These are phyloP conservation scores for Xylaria hypoxylon DNA, from an alignment of 2,329 filamentous ascomycete genomes.

Conservation along the genomic window DNA sequence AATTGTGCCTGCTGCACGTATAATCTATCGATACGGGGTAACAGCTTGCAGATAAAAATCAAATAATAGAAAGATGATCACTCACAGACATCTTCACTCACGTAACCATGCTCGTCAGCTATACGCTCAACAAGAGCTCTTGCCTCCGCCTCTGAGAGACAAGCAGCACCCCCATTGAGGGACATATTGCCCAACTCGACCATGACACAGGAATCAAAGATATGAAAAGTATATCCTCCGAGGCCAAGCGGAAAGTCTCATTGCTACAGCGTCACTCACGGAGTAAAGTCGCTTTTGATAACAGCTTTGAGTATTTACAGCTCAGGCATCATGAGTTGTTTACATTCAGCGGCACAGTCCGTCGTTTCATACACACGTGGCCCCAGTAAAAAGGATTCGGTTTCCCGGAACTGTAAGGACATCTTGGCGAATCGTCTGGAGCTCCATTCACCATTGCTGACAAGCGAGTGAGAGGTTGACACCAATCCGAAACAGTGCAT, in stretches of 20 bases:
- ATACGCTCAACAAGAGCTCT: conserved; percentile 14
- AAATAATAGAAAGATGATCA: background rate
- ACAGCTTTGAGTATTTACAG: background rate
- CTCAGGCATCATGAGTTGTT: conserved; percentile 1
- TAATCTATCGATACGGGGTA: background rate
- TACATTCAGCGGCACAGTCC: background rate
- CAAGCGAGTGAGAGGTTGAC: conserved; percentile 3
- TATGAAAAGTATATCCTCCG: background rate
- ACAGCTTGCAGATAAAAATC: background rate
- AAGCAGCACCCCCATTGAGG: background rate
- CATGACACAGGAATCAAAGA: background rate
- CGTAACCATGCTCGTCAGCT: conserved; percentile 15
- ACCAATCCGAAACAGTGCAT: conserved; percentile 18
- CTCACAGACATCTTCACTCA: conserved; percentile 21
- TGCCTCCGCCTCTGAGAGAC: conserved; percentile 2
- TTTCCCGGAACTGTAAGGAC: conserved; percentile 1
- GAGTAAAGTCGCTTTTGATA: background rate
- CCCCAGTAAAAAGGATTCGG: conserved; percentile 11
- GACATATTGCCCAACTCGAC: conserved; percentile 16
- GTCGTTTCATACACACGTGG: conserved; percentile 8
- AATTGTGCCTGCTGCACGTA: background rate
- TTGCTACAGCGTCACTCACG: background rate
- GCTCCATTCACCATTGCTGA: background rate
- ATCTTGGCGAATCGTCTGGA: background rate
- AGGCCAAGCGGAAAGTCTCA: background rate